These are phyloP conservation scores for Chalara sp. DNA, from an alignment of 2,329 filamentous ascomycete species.

Conservation along the genomic window DNA sequence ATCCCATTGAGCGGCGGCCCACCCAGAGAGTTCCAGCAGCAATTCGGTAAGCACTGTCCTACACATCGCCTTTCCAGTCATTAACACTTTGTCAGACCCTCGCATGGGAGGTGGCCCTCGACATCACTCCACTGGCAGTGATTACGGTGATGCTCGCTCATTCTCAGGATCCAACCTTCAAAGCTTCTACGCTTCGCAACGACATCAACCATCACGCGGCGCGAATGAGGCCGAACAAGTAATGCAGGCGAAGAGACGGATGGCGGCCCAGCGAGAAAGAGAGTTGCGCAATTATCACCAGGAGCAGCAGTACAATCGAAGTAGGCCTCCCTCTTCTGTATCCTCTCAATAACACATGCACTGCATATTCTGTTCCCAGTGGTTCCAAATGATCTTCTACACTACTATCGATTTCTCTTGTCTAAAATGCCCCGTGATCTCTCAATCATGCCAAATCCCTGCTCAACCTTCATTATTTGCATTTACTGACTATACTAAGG, in stretches of 20 bases:
- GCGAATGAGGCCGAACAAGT: slow-evolving; percentile 92
- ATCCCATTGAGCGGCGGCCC: slow-evolving; percentile 55
- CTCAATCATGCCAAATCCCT: slow-evolving; percentile 3
- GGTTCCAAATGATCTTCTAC: slow-evolving; percentile 19
- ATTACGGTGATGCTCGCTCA: slow-evolving; percentile 67
- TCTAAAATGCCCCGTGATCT: slow-evolving; percentile 32
- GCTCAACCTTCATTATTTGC: not conserved
- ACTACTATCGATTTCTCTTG: slow-evolving; percentile 24
- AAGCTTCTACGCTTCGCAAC: slow-evolving; percentile 89
- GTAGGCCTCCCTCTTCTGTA: slow-evolving; percentile 78
- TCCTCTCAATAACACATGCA: slow-evolving; percentile 45
- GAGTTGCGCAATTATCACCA: slow-evolving; percentile 99
- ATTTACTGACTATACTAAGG: slow-evolving; percentile 37
- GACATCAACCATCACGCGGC: slow-evolving; percentile 80
- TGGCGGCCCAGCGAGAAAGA: slow-evolving; percentile 97
- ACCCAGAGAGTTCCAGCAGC: slow-evolving; percentile 46
- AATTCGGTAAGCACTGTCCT: slow-evolving; percentile 45
- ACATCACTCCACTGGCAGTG: slow-evolving; percentile 71
- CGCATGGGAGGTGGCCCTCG: slow-evolving; percentile 60
- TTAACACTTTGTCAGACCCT: slow-evolving; percentile 48
- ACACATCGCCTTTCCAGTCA: not conserved
- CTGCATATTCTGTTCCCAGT: slow-evolving; percentile 26
- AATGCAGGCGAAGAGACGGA: slow-evolving; percentile 98
- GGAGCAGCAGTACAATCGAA: slow-evolving; percentile 99
- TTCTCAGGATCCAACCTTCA: slow-evolving; percentile 75